Evolutionary conservation across 805 yeast species (phyloP), one percentile per base, ranked within the genome.

Genomic region (Trichomonascus vanleenenianus): DNA sequence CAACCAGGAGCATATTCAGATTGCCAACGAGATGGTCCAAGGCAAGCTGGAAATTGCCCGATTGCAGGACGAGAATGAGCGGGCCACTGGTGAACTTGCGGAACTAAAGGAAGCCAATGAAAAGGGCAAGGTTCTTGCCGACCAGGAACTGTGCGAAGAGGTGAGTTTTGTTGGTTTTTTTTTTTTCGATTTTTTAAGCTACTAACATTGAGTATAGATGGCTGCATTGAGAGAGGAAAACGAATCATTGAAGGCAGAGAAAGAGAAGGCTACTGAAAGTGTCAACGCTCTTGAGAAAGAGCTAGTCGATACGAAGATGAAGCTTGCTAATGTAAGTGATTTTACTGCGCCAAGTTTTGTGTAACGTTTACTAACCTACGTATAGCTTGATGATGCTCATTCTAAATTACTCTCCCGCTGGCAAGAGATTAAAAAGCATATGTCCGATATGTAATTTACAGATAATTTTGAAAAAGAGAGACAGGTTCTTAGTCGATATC

Each of bases 11-110:
- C 97, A 93, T 62, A 77, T 88, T 25, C 83, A 78, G 45, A 77
- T 88, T 33, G 95, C 95, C 3, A 91, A 89, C 64, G 86, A 81
- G 53, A 78, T 93, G 80, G 87, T 91, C 30, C 78, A 78, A 51
- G 82, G 85, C 34, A 81, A 93, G 57, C 76, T 89, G 35, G 75
- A 71, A 44, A 70, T 84, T 20, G 96, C 94, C 2, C 81, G 83
- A 30, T 62, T 91, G 20, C 70, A 74, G 42, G 91, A 85, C 55
- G 95, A 86, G 48, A 85, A 85, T 50, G 73, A 68, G 20, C 85
- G 80, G 39, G 65, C 88, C 42, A 34, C 43, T n/a, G 22, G 40
- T 12, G 58, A 56, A 36, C 45, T 38, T 53, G 65, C 46, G 63
- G 70, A 18, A 66, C 64, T 49, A 16, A 44, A 42, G 31, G 39